Conservation (phyloP, 2,329 filamentous ascomycete species). For the Endothia cerciana region DNA sequence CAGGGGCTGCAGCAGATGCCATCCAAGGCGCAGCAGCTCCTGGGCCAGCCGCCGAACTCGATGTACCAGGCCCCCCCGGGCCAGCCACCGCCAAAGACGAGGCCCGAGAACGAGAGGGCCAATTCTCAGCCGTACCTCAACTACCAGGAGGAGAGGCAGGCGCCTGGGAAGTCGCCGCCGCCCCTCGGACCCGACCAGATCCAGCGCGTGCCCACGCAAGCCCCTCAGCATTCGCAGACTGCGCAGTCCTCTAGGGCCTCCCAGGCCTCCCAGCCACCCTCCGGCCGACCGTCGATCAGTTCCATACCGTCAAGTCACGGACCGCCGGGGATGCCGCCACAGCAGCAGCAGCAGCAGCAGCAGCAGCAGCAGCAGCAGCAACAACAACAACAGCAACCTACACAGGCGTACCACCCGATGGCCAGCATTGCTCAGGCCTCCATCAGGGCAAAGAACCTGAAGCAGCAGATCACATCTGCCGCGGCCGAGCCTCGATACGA, state of each 20-base stretch:
- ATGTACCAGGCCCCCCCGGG: constrained; percentile 21
- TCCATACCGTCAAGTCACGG: constrained; percentile 16
- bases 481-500: constrained; percentile 41
- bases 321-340: constrained; percentile 8
- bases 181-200: constrained; percentile 27
- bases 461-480: constrained; percentile 19
- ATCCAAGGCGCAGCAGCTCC: constrained; percentile 25
- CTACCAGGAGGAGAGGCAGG: constrained; percentile 31
- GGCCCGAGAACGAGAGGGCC: constrained; percentile 12
- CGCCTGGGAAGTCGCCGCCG: constrained; percentile 25
- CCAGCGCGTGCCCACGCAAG: constrained; percentile 16
- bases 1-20: constrained; percentile 27
- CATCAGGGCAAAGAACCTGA: constrained; percentile 18
- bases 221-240: constrained; percentile 1
- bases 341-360: constrained; percentile 32
- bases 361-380: constrained; percentile 28
- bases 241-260: neutral
- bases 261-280: constrained; percentile 19
- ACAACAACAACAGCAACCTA: constrained; percentile 23
- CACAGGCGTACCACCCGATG: constrained; percentile 9
- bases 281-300: constrained; percentile 20
- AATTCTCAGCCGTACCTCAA: constrained; percentile 27
- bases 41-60: constrained; percentile 25
- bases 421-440: constrained; percentile 10
- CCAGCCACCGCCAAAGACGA: constrained; percentile 16